Evolutionary conservation across 2,329 filamentous ascomycete genomes (phyloP), one percentile per base, ranked within the genome.

Genomic region (Neonectria punicea): DNA sequence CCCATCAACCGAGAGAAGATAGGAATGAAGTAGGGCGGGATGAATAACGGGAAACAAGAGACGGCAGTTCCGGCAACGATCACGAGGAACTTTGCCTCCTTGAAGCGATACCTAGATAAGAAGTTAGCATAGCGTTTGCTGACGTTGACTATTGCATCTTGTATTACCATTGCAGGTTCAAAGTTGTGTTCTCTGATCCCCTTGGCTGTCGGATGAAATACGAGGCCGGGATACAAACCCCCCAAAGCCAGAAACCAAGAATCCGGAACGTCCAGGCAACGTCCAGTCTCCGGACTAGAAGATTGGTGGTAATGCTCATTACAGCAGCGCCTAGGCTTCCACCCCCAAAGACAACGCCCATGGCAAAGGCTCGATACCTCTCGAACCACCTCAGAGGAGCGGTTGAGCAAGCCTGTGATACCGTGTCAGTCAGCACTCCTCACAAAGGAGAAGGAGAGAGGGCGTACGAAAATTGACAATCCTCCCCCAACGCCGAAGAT

Each of bases 281-380:
- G 11, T 70, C 74, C 0, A 76, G 46, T 6, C 58, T 54, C 1
- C 57, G 56, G 2, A 76, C 70, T 4, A 77, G 66, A 7, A 72
- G 62, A 0, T 71, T 75, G 2, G 74, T 70, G 0, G 66, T 69
- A 1, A 77, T 70, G 13, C 74, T 74, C 68, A 77, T 75, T 4
- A 75, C 30, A 3, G 75, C 75, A 1, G 75, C 72, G 0, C 75
- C 75, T 0, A 77, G 55, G 2, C 75, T 75, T 1, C 73, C 75
- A 5, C 75, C 75, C 0, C 75, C 74, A 10, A 76, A 76, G 0
- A 77, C 75, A 14, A 75, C 64, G 1, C 75, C 75, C 63, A 75
- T 76, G 0, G 75, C 73, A 5, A 77, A 13, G 1, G 73, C 75
- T 5, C 74, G 67, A 10, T 74, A 66, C 30, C 62, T 75, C 53